Base-by-base conservation (phyloP, 208 protist genomes). In the Novymonas esmeraldas region DNA sequence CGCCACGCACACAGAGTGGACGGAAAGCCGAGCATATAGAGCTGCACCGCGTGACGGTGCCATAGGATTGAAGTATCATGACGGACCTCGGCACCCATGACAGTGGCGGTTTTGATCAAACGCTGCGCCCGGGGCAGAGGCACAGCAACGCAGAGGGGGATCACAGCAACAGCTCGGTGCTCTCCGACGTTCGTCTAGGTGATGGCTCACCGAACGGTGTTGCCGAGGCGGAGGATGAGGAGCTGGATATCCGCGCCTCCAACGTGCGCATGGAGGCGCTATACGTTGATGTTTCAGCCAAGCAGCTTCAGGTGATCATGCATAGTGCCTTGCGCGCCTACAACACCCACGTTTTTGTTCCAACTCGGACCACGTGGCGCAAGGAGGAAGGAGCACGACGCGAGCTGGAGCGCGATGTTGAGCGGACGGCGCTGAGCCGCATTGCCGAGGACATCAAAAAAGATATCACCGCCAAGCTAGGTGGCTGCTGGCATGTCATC, bases 401-500 rank as follows among this genome's bases (percentile, higher is more conserved):
- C 5, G 87, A 93, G 67, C 63, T 95, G 10, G 84, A 95, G 73
- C 76, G 84, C 3, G 90, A 95, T 24, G 78, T 93, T 2, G 86
- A 95, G 70, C 86, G 90, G 31, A 90, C 87, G 11, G 70, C 67
- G 13, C 36, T 93, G 66, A 50, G 79, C 22, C 78, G 85, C 55
- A 89, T 95, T 41, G 84, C 86, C 0, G 64, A 85, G 38, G 70
- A 82, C 50, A 88, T 95, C 38, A 89, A 91, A 51, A 78, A 67
- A 14, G 68, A 80, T 34, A 75, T 92, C 10, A 78, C 73, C 31
- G 61, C 67, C 3, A 66, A 84, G 33, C 64, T 93, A 16, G 87
- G 85, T 18, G 90, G 87, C 6, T 84, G 79, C 63, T 95, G 90
- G 87, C 90, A 95, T 50, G 90, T 93, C 38, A 79, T 95, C 54